Conservation (phyloP, 139 green algal genomes). For the Edaphochlamys debaryana region DNA sequence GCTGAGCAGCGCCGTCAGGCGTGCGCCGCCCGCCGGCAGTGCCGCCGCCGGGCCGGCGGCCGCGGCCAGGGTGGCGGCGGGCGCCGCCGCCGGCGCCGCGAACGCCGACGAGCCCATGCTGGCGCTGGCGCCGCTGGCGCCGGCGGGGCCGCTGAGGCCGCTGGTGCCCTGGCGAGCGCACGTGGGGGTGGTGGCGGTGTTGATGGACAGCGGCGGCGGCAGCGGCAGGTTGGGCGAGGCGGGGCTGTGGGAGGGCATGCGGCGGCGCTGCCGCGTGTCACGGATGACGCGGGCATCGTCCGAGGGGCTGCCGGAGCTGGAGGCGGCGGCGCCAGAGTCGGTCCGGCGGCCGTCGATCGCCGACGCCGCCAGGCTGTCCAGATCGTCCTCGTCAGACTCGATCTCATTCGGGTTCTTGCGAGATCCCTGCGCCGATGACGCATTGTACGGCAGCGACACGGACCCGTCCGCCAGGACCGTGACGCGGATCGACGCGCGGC, state of each 20-base stretch:
- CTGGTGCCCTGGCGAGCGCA: too few species aligned
- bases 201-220: neutral
- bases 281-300: neutral
- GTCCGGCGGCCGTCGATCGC: too few species aligned
- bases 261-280: neutral
- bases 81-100: neutral
- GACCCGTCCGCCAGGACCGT: constrained; percentile 14
- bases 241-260: neutral
- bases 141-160: neutral
- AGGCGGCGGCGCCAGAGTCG: neutral
- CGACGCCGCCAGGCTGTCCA: neutral
- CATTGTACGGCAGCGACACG: neutral
- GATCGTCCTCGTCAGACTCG: too few species aligned
- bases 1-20: neutral
- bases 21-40: neutral
- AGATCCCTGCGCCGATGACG: neutral
- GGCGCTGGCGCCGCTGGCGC: neutral
- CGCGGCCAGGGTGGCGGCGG: neutral
- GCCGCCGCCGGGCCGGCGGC: neutral
- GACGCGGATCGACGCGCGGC: neutral
- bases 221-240: neutral
- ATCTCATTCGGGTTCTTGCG: too few species aligned
- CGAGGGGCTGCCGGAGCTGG: neutral
- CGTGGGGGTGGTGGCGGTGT: neutral
- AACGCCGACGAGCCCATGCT: too few species aligned